These are phyloP conservation scores for Alternaria novae-zelandiae DNA, from an alignment of 2,329 filamentous ascomycete species.

Conservation along the genomic window DNA sequence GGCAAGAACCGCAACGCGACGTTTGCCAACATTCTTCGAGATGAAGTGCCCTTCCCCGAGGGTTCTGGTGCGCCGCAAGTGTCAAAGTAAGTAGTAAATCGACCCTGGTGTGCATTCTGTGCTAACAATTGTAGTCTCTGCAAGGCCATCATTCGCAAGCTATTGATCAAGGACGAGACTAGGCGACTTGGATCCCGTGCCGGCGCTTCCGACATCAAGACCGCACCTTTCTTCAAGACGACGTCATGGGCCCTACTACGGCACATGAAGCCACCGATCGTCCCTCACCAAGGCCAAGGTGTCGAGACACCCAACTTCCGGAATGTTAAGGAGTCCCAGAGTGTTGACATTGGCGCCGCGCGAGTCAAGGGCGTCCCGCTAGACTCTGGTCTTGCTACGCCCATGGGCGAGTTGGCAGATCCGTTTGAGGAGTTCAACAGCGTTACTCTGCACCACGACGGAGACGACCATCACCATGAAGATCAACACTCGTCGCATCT, in stretches of 20 bases:
- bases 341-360: conserved; percentile 74
- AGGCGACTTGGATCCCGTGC: conserved; percentile 90
- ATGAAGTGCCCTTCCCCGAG: conserved; percentile 96
- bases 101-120: neutral
- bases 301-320: conserved; percentile 97
- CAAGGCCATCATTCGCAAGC: conserved; percentile 94
- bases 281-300: conserved; percentile 86
- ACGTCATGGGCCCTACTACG: conserved; percentile 97
- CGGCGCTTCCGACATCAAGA: conserved; percentile 95
- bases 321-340: conserved; percentile 96
- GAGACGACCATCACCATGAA: conserved; percentile 69
- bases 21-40: conserved; percentile 94
- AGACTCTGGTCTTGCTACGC: conserved; percentile 84
- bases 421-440: conserved; percentile 99
- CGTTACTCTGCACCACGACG: conserved; percentile 95
- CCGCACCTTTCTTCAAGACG: conserved; percentile 91
- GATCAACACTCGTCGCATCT: conserved; percentile 25
- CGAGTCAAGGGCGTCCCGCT: conserved; percentile 79
- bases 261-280: conserved; percentile 97
- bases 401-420: conserved; percentile 80
- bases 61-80: conserved; percentile 82
- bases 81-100: conserved; percentile 75
- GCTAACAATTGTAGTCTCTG: conserved; percentile 71
- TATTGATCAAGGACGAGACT: conserved; percentile 97
- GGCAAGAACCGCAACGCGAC: conserved; percentile 98